phyloP scores from a whole-genome alignment of 73 alveolate species.

The Tetrahymena thermophila region DNA sequence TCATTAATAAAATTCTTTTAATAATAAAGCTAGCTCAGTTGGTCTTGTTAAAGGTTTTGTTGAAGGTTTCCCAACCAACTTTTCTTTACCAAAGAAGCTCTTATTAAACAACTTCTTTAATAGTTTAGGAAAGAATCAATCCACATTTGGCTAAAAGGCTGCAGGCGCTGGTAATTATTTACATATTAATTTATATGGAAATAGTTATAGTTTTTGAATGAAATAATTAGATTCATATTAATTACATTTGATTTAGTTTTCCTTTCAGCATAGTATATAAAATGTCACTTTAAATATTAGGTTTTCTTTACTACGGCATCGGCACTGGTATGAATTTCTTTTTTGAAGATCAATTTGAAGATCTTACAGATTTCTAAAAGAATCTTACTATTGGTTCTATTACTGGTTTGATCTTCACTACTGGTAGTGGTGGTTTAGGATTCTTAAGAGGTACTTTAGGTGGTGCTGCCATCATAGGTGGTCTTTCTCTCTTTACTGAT shows the following conservation, averaged over 20 bases:
- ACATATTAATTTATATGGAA: neutral
- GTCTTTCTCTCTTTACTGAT: constrained; percentile 14
- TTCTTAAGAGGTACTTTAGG: constrained; percentile 28
- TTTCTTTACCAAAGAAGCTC: constrained; percentile 29
- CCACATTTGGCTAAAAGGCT: constrained; percentile 36
- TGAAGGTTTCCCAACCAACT: constrained; percentile 33
- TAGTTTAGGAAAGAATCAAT: constrained; percentile 25
- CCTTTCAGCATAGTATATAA: neutral
- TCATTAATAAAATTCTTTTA: neutral
- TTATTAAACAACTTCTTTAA: constrained; percentile 33
- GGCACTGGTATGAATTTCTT: constrained; percentile 33
- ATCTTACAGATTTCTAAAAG: constrained; percentile 12
- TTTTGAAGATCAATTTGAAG: constrained; percentile 36
- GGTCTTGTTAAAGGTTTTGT: constrained; percentile 27
- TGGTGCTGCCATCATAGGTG: constrained; percentile 27
- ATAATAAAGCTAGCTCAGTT: constrained; percentile 12
- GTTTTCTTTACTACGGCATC: constrained; percentile 9
- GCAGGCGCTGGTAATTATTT: constrained; percentile 26
- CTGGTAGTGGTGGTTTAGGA: constrained; percentile 24
- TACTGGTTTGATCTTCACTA: constrained; percentile 23
- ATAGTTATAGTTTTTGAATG: neutral
- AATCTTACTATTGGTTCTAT: constrained; percentile 22
- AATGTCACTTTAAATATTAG: neutral
- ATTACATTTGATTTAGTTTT: neutral
- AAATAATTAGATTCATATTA: too few species aligned